Conservation (phyloP, 169 alveolate species). For the Hepatocystis sp. region DNA sequence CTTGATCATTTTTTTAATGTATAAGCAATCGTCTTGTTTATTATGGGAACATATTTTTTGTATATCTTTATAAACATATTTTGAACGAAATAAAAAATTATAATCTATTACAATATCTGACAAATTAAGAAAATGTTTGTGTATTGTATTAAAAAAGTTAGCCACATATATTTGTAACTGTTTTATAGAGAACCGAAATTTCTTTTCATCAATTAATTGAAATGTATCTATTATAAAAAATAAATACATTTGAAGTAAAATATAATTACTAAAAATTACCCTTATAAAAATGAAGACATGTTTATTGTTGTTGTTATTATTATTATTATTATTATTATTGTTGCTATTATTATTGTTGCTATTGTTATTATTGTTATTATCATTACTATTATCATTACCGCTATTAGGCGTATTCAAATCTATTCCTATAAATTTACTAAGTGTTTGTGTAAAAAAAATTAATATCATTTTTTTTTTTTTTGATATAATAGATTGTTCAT, state of each 20-base stretch:
- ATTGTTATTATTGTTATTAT: too few relatives aligned
- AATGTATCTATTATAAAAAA: constrained; percentile 27
- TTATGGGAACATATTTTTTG: constrained; percentile 28
- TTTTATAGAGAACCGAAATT: constrained; percentile 4
- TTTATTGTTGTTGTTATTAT: too few relatives aligned
- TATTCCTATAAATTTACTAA: constrained; percentile 60
- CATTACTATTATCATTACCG: too few relatives aligned
- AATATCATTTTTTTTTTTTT: constrained; percentile 43
- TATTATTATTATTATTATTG: too few relatives aligned
- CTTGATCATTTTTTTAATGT: constrained; percentile 29
- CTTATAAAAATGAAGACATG: constrained; percentile 23
- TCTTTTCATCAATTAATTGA: constrained; percentile 14
- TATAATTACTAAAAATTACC: constrained; percentile 45
- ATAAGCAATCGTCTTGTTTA: constrained; percentile 19
- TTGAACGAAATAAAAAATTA: constrained; percentile 43
- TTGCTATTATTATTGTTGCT: too few relatives aligned
- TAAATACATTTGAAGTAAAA: constrained; percentile 68
- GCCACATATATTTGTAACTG: constrained; percentile 37
- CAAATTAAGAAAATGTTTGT: constrained; percentile 16
- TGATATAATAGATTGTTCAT: constrained; percentile 17
- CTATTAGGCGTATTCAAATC: constrained; percentile 7
- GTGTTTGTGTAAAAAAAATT: constrained; percentile 18
- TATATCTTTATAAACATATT: constrained; percentile 27
- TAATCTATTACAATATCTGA: constrained; percentile 46
- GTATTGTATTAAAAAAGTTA: constrained; percentile 32